Evolutionary conservation across 345 rosid species (phyloP).

Genomic region (Eutrema heterophyllum): DNA sequence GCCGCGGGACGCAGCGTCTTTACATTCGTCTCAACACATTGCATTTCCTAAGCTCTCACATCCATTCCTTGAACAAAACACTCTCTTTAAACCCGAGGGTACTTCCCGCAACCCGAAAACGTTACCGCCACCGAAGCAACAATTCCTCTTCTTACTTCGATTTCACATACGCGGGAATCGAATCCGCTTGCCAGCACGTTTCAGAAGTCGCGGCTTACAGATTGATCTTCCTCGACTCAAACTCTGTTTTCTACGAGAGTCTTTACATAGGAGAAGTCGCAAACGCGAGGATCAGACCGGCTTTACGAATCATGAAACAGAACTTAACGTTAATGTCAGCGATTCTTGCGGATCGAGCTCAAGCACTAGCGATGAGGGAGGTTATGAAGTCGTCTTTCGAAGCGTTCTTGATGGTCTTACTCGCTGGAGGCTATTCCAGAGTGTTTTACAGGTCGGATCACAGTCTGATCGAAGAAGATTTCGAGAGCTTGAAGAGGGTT

Average conservation of each 20-base stretch:
- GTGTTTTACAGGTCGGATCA: slow-evolving; percentile 58
- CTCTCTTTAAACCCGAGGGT: slow-evolving; percentile 62
- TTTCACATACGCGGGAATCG: slow-evolving; percentile 45
- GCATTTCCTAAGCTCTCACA: slow-evolving; percentile 65
- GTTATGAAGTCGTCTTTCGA: slow-evolving; percentile 82
- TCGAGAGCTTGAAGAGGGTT: slow-evolving; percentile 54
- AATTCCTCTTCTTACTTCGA: slow-evolving; percentile 55
- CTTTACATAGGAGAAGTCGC: slow-evolving; percentile 64
- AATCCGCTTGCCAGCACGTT: slow-evolving; percentile 71
- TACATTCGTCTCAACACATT: slow-evolving; percentile 83
- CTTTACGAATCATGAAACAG: slow-evolving; percentile 63
- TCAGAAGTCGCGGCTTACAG: slow-evolving; percentile 93
- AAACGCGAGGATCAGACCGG: slow-evolving; percentile 54
- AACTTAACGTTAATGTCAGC: slow-evolving; percentile 65
- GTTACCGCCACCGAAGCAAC: slow-evolving; percentile 33
- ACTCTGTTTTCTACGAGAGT: slow-evolving; percentile 57
- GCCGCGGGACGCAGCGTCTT: slow-evolving; percentile 91
- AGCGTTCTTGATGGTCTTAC: slow-evolving; percentile 74
- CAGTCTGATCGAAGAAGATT: slow-evolving; percentile 58
- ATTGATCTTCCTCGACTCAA: slow-evolving; percentile 72
- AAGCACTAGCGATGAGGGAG: slow-evolving; percentile 64
- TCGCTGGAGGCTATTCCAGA: slow-evolving; percentile 65
- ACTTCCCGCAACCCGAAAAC: slow-evolving; percentile 37
- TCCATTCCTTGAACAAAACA: slow-evolving; percentile 77
- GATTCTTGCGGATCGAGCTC: slow-evolving; percentile 69